Conservation (phyloP, 2,329 filamentous ascomycete genomes). For the Orbilia brochopaga region DNA sequence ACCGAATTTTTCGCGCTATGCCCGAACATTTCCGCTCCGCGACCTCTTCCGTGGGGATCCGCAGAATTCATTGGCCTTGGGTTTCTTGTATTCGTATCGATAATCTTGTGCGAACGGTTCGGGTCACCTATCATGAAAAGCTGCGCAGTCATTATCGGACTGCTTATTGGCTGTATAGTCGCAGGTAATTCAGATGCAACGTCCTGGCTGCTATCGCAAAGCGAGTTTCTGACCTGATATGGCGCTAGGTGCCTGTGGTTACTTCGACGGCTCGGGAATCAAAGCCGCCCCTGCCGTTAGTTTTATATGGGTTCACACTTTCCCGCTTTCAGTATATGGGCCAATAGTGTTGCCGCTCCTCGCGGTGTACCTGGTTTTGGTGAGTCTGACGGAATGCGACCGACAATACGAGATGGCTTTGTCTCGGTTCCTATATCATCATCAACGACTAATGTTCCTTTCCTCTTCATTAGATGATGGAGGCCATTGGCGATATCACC, state of each 20-base stretch:
- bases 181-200: slow-evolving; percentile 59
- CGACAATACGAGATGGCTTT: not conserved
- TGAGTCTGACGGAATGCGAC: slow-evolving; percentile 10
- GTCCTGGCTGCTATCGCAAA: not conserved
- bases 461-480: slow-evolving; percentile 69
- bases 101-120: slow-evolving; percentile 72
- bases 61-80: slow-evolving; percentile 72
- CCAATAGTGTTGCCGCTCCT: slow-evolving; percentile 67
- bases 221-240: not conserved
- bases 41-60: slow-evolving; percentile 73
- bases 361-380: slow-evolving; percentile 22
- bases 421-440: too few relatives aligned
- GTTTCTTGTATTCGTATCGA: slow-evolving; percentile 71
- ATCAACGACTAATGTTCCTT: not conserved
- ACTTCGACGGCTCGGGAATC: slow-evolving; percentile 68
- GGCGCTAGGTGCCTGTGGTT: slow-evolving; percentile 63
- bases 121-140: slow-evolving; percentile 72
- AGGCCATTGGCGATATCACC: slow-evolving; percentile 71
- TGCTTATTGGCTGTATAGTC: slow-evolving; percentile 71
- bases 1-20: slow-evolving; percentile 65
- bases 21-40: slow-evolving; percentile 66
- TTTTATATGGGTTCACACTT: slow-evolving; percentile 75
- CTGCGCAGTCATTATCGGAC: slow-evolving; percentile 69
- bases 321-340: slow-evolving; percentile 69
- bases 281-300: slow-evolving; percentile 66